These are phyloP conservation scores for Tanacetum coccineum DNA, from an alignment of 129 eudicot genomes.

Conservation along the genomic window DNA sequence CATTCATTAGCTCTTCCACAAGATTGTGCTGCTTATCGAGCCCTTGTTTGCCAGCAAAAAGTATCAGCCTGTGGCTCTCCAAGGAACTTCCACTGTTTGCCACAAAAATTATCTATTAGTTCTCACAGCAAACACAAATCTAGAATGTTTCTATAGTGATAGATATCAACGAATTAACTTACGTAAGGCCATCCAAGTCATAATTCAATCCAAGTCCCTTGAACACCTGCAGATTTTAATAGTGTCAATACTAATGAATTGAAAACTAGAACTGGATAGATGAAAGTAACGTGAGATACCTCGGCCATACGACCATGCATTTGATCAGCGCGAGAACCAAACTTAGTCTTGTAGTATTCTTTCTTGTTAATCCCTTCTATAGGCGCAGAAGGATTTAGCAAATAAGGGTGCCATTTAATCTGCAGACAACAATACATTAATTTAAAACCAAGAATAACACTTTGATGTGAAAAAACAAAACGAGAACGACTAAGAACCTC, in stretches of 20 bases:
- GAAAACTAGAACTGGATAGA: constrained; percentile 7
- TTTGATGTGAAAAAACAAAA: neutral
- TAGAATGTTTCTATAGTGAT: no score
- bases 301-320: constrained; percentile 64
- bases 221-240: constrained; percentile 49
- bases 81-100: constrained; percentile 72
- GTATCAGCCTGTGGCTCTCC: constrained; percentile 92
- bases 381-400: constrained; percentile 82
- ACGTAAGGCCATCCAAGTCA: constrained; percentile 78
- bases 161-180: no score
- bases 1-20: constrained; percentile 77
- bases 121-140: constrained; percentile 2
- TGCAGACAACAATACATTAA: constrained; percentile 26
- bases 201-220: constrained; percentile 73
- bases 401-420: constrained; percentile 84
- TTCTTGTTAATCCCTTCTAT: constrained; percentile 74
- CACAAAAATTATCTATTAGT: constrained; percentile 6
- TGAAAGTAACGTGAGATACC: constrained; percentile 26
- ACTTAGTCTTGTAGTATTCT: constrained; percentile 55
- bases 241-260: neutral
- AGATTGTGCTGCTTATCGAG: constrained; percentile 77
- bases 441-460: constrained; percentile 2
- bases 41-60: constrained; percentile 86
- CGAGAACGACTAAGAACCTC: constrained; percentile 43
- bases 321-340: constrained; percentile 68